These are phyloP conservation scores for Camelina neglecta DNA, from an alignment of 345 rosid genomes.

Conservation along the genomic window DNA sequence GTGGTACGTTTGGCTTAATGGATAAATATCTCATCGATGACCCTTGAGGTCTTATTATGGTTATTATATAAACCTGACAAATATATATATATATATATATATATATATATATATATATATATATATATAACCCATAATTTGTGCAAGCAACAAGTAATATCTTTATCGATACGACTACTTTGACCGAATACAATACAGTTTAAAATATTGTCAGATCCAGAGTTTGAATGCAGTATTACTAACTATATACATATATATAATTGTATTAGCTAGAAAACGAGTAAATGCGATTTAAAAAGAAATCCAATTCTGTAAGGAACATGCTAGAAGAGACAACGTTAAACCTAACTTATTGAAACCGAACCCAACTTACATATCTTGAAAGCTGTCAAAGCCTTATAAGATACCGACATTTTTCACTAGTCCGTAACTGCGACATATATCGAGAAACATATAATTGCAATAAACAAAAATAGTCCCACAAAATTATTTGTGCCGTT, in stretches of 20 bases:
- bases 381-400: constrained; percentile 22
- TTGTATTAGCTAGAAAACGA: not conserved
- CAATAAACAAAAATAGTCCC: not conserved
- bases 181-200: not conserved
- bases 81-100: too few species aligned
- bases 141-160: constrained; percentile 15
- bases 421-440: constrained; percentile 20
- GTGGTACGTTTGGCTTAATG: constrained; percentile 31
- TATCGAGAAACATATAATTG: constrained; percentile 12
- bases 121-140: not conserved
- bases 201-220: not conserved
- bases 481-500: constrained; percentile 19
- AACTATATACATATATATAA: not conserved
- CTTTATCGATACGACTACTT: not conserved
- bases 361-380: constrained; percentile 9
- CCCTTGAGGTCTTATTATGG: constrained; percentile 34
- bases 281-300: not conserved
- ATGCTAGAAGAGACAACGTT: not conserved
- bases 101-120: too few species aligned
- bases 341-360: constrained; percentile 1
- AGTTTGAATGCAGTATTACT: not conserved
- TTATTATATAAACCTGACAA: not conserved
- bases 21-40: constrained; percentile 37
- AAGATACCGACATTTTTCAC: constrained; percentile 17
- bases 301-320: not conserved